Conservation (phyloP, 192 early-diverging fungal genomes). For the Radiomyces spectabilis region DNA sequence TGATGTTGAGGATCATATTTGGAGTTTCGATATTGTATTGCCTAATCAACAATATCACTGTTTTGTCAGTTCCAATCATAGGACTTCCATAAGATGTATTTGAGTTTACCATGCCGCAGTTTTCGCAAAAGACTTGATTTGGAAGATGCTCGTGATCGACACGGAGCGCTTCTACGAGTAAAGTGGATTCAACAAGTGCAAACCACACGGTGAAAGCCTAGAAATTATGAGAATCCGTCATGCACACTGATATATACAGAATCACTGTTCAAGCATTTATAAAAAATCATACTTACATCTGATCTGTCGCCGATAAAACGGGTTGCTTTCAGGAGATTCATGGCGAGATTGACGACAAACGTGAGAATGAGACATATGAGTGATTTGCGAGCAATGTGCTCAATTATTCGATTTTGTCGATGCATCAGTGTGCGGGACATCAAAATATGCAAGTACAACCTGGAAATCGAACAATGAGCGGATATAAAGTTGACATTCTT, state of each 20-base stretch:
- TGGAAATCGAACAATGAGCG: neutral
- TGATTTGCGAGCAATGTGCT: conserved; percentile 28
- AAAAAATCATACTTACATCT: conserved; percentile 21
- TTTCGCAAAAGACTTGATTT: conserved; percentile 5
- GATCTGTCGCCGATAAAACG: conserved; percentile 21
- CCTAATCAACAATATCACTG: too few relatives aligned
- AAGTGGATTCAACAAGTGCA: conserved; percentile 24
- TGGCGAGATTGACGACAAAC: conserved; percentile 19
- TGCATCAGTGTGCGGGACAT: conserved; percentile 3
- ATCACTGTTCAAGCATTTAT: neutral
- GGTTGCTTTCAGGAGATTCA: conserved; percentile 30
- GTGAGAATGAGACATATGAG: conserved; percentile 17
- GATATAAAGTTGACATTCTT: neutral
- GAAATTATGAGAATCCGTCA: neutral
- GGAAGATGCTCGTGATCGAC: conserved; percentile 8
- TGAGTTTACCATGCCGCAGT: conserved; percentile 1
- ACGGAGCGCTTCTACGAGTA: conserved; percentile 25
- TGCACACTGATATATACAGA: neutral
- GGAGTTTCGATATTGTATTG: too few relatives aligned
- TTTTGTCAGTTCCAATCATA: too few relatives aligned
- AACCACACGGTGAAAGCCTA: conserved; percentile 26
- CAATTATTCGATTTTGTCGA: conserved; percentile 15
- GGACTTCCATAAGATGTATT: too few relatives aligned
- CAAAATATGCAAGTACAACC: conserved; percentile 19
- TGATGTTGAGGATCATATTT: too few relatives aligned